These are phyloP conservation scores for Phytophthora citricola DNA, from an alignment of 352 stramenopile species.

Conservation along the genomic window DNA sequence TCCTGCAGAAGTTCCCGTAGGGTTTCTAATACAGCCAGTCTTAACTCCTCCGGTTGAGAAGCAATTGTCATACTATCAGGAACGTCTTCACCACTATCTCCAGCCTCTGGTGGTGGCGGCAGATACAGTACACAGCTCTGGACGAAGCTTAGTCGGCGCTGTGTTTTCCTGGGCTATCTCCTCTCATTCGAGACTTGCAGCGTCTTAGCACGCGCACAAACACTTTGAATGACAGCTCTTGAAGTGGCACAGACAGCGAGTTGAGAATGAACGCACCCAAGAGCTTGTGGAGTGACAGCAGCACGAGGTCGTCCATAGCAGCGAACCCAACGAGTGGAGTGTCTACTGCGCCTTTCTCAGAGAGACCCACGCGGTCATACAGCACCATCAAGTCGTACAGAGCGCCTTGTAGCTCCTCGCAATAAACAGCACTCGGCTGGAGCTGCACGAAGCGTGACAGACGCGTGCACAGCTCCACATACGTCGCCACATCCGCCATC, in stretches of 20 bases:
- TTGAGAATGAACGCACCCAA: conserved; percentile 40
- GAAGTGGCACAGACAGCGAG: conserved; percentile 17
- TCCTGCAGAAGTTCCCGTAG: conserved; percentile 45
- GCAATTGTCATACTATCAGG: conserved; percentile 22
- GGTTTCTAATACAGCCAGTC: conserved; percentile 53
- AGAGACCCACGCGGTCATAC: conserved; percentile 32
- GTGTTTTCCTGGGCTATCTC: conserved; percentile 16
- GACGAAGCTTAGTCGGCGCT: conserved; percentile 46
- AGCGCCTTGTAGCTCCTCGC: conserved; percentile 27
- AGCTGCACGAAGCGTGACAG: conserved; percentile 68
- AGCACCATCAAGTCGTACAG: conserved; percentile 41
- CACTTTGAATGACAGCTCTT: conserved; percentile 33
- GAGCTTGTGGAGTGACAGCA: conserved; percentile 71
- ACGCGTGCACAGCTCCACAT: conserved; percentile 69
- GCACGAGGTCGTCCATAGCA: conserved; percentile 70
- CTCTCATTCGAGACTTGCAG: conserved; percentile 37
- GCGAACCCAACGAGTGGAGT: conserved; percentile 23
- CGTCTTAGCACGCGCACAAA: conserved; percentile 43
- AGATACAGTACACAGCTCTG: conserved; percentile 71
- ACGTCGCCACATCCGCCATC: conserved; percentile 42
- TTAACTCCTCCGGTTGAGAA: conserved; percentile 68
- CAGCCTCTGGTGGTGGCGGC: conserved; percentile 44
- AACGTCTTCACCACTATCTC: conserved; percentile 14
- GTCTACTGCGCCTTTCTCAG: conserved; percentile 7
- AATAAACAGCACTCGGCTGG: conserved; percentile 20